Base-by-base conservation (phyloP, 2,329 filamentous ascomycete species). In the Arachnomyces sp. region DNA sequence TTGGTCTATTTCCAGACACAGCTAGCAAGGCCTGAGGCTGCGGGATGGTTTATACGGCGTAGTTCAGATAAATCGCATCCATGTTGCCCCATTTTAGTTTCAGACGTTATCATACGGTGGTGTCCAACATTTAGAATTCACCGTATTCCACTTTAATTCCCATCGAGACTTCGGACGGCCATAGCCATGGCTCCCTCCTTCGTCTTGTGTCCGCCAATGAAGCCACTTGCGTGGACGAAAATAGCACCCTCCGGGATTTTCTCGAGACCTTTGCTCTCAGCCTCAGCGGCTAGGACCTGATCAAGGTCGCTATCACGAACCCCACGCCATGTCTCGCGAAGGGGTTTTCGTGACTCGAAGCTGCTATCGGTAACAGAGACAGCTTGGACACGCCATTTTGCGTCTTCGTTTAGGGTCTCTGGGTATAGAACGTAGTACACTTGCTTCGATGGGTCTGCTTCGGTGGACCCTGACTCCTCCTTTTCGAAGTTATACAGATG, bases 201-300 rank as follows among this genome's bases (percentile, higher is more conserved):
- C 0, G 84, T 93, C 72, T 84, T 82, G 66, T 95, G 93, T 2
- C 92, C 92, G 13, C 92, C 92, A 57, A 96, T 96, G 67, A 98
- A 98, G 18, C 92, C 92, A 39, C 83, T 82, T 3, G 89, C 89
- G 60, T 98, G 92, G 20, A 95, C 84, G 60, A 98, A 98, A 18
- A 98, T 81, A 47, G 85, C 81, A 5, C 89, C 68, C 32, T 60
- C 60, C 5, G 61, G 58, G 9, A 65, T 58, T 42, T 63, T 60
- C 28, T 55, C 49, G 36, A 59, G 57, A n/a, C 60, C 62, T 17
- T 54, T 47, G 40, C 59, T 54, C 41, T 66, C 56, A n/a, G 58
- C 57, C 45, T 64, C 63, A 3, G 53, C 53, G 2, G 61, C 61
- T 40, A 70, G 53, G 13, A 69, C 52, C 51, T 76, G 74, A 61